Evolutionary conservation across 805 yeast species (phyloP).

Genomic region (Cyberlindnera maclurae): DNA sequence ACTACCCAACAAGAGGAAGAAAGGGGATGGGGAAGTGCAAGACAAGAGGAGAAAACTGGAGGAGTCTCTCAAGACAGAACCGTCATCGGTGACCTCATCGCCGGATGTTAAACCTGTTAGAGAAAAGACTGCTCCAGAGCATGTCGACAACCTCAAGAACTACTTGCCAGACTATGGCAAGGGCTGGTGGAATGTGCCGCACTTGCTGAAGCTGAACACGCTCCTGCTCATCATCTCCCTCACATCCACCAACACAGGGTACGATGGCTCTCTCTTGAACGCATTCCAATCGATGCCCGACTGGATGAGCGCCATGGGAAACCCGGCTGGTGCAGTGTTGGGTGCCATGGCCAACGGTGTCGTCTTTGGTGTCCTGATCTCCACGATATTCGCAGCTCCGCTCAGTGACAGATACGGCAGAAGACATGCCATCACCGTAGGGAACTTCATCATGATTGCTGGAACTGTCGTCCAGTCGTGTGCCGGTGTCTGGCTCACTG

Average conservation of each 20-base stretch:
- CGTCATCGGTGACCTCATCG: constrained; percentile 23
- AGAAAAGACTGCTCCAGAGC: not conserved
- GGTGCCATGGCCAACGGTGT: constrained; percentile 38
- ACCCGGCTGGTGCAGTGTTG: constrained; percentile 32
- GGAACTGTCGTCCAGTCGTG: constrained; percentile 25
- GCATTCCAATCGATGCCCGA: constrained; percentile 39
- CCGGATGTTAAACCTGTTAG: constrained; percentile 42
- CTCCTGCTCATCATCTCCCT: constrained; percentile 35
- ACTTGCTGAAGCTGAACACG: constrained; percentile 31
- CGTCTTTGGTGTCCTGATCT: constrained; percentile 33
- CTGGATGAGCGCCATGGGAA: constrained; percentile 35
- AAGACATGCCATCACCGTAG: constrained; percentile 25
- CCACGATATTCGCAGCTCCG: constrained; percentile 24
- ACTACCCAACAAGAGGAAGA: constrained; percentile 19
- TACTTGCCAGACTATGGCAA: constrained; percentile 23
- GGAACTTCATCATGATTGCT: constrained; percentile 19
- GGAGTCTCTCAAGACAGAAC: constrained; percentile 4
- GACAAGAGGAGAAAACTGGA: constrained; percentile 10
- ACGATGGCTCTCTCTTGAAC: constrained; percentile 43
- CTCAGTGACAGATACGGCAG: constrained; percentile 35
- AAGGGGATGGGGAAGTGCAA: constrained; percentile 7
- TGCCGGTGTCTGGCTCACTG: constrained; percentile 20
- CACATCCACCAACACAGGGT: constrained; percentile 42
- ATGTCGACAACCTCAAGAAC: constrained; percentile 12
- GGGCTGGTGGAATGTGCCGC: constrained; percentile 31